phyloP scores from a whole-genome alignment of 208 protist genomes.

The Trypanosomatidae sp. region DNA sequence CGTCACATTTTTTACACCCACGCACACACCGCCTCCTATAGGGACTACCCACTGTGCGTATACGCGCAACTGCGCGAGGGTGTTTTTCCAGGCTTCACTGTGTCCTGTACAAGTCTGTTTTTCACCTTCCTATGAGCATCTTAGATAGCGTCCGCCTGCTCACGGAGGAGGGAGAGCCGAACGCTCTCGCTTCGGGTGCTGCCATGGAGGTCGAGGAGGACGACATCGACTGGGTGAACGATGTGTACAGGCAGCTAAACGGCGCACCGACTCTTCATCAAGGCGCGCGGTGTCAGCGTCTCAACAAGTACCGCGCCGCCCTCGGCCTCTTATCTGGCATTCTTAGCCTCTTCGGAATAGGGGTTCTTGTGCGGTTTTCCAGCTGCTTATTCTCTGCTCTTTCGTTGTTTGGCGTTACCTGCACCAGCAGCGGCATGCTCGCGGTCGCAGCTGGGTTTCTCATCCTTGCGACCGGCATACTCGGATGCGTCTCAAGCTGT shows the following conservation, averaged over 20 bases:
- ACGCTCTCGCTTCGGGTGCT: not conserved
- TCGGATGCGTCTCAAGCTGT: constrained; percentile 14
- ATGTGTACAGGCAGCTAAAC: constrained; percentile 37
- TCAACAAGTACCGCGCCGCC: constrained; percentile 19
- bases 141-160: constrained; percentile 15
- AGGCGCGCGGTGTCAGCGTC: constrained; percentile 12
- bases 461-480: constrained; percentile 11
- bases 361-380: constrained; percentile 9
- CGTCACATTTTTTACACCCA: not conserved
- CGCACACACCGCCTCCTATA: not conserved
- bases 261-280: constrained; percentile 10
- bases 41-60: not conserved
- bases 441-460: constrained; percentile 8
- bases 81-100: too few relatives aligned
- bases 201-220: constrained; percentile 25
- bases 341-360: constrained; percentile 11
- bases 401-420: not conserved
- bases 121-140: constrained; percentile 14
- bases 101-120: not conserved
- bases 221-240: constrained; percentile 47
- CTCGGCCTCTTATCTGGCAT: constrained; percentile 4
- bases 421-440: not conserved
- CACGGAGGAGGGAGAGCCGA: constrained; percentile 4
- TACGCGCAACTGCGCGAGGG: not conserved
- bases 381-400: constrained; percentile 10